phyloP scores from a whole-genome alignment of 768 basidiomycete genomes.

The Panus rudis region DNA sequence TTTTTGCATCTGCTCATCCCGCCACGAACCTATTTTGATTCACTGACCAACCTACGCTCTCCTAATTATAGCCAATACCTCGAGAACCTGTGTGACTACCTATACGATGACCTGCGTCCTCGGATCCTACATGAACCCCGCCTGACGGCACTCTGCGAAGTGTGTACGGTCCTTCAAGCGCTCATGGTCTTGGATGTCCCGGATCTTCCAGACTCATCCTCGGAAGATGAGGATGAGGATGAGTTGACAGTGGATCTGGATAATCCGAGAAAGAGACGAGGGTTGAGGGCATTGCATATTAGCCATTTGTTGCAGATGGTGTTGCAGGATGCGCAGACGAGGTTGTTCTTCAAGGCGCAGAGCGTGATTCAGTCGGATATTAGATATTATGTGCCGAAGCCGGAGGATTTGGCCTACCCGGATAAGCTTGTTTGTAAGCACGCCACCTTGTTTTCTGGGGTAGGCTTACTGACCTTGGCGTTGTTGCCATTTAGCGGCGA shows the following conservation, averaged over 20 bases:
- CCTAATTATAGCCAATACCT: conserved; percentile 64
- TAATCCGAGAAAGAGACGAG: conserved; percentile 24
- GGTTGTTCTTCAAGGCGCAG: conserved; percentile 94
- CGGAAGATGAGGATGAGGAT: conserved; percentile 28
- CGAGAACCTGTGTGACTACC: conserved; percentile 85
- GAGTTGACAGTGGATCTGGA: conserved; percentile 37
- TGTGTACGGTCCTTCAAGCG: conserved; percentile 93
- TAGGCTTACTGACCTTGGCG: conserved; percentile 1
- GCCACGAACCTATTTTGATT: not conserved
- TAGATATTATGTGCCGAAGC: conserved; percentile 68
- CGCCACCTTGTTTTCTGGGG: conserved; percentile 11
- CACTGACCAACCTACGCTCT: not conserved
- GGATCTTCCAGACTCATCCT: too few relatives aligned
- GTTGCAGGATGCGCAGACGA: conserved; percentile 91
- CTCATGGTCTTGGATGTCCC: conserved; percentile 89
- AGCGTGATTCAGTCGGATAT: conserved; percentile 87
- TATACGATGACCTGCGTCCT: conserved; percentile 94
- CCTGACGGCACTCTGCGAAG: conserved; percentile 83
- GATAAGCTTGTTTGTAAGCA: conserved; percentile 64
- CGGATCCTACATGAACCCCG: conserved; percentile 91
- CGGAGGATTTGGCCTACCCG: conserved; percentile 82
- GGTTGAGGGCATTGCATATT: conserved; percentile 64
- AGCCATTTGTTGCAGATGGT: conserved; percentile 81
- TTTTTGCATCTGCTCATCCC: too few relatives aligned
- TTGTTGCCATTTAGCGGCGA: conserved; percentile 37